Conservation (phyloP, 495 filamentous ascomycete species). For the Neurospora sp. region DNA sequence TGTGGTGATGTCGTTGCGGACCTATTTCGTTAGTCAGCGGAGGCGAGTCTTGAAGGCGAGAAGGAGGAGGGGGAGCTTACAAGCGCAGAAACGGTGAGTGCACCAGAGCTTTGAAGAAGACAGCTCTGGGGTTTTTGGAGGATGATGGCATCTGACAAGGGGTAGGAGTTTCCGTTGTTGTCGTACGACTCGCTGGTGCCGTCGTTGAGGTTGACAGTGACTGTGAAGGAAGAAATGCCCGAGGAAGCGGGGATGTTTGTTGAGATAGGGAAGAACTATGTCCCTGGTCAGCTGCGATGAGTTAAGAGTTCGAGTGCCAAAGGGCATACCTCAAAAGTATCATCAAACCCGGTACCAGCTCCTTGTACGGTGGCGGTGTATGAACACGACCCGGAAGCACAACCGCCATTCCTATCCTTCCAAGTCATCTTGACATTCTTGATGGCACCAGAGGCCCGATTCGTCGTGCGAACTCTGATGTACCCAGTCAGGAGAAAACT, state of each 20-base stretch:
- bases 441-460: conserved; percentile 21
- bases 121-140: conserved; percentile 39
- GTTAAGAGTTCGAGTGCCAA: not conserved
- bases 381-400: conserved; percentile 50
- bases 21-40: conserved; percentile 15
- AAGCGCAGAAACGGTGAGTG: conserved; percentile 31
- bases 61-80: conserved; percentile 11
- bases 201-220: conserved; percentile 31
- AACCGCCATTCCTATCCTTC: conserved; percentile 91
- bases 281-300: conserved; percentile 4
- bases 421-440: conserved; percentile 58
- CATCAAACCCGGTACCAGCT: conserved; percentile 45
- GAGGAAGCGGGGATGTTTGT: conserved; percentile 23
- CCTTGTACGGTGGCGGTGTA: conserved; percentile 36
- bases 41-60: not conserved
- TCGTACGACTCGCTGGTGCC: conserved; percentile 30
- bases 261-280: conserved; percentile 35
- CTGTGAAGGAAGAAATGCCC: conserved; percentile 38
- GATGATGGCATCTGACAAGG: conserved; percentile 31
- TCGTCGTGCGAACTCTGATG: conserved; percentile 35
- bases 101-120: conserved; percentile 28
- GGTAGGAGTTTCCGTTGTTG: conserved; percentile 40
- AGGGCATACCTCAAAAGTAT: conserved; percentile 41
- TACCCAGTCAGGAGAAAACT: conserved; percentile 29
- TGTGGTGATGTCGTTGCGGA: conserved; percentile 37